Evolutionary conservation across 208 protist genomes (phyloP), one percentile per base, ranked within the genome.

Genomic region (Trypanosoma platydactyli): DNA sequence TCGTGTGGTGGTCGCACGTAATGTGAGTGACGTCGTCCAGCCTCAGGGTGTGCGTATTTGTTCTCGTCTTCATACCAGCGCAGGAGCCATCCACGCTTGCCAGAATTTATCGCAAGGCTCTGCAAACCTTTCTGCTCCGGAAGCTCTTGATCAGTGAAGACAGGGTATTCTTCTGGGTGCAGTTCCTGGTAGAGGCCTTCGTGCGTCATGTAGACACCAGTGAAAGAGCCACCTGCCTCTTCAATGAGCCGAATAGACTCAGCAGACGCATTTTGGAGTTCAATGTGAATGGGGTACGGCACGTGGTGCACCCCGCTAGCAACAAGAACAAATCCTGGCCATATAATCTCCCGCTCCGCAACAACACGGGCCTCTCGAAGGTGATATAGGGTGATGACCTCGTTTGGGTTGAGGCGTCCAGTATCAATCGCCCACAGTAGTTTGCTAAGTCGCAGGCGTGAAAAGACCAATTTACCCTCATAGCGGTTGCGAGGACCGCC

Each of bases 121-220:
- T 94, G 84, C 11, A 96, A 77, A 6, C 86, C 88, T 30, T 88
- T 86, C 18, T 78, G 76, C 46, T 96, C 86, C 0, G 91, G 91
- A 6, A 96, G 57, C 29, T 94, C 81, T 64, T 93, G 86, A 51
- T 94, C 86, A 33, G 83, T 58, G 65, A 94, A 94, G 4, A 83
- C 71, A 1, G 91, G 88, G 54, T 84, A 96, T 71, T 94, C 72
- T 68, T 96, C 88, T 0, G 91, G 91, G 66, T 89, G 87, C 22
- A 96, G 49, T 66, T 94, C 86, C 61, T 96, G 84, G 53, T 92
- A 93, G 12, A 96, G 80, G 7, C 91, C 91, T n/a, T 96, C 86
- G 64, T 91, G 84, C 0, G 88, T 91, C 86, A 94, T 93, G 81
- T 96, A 96, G 20, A 85, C 80, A 35, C 80, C 76, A 5, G 88